Evolutionary conservation across 2,329 filamentous ascomycete genomes (phyloP), one percentile per base, ranked within the genome.

Genomic region (Domatiomyces globalis): DNA sequence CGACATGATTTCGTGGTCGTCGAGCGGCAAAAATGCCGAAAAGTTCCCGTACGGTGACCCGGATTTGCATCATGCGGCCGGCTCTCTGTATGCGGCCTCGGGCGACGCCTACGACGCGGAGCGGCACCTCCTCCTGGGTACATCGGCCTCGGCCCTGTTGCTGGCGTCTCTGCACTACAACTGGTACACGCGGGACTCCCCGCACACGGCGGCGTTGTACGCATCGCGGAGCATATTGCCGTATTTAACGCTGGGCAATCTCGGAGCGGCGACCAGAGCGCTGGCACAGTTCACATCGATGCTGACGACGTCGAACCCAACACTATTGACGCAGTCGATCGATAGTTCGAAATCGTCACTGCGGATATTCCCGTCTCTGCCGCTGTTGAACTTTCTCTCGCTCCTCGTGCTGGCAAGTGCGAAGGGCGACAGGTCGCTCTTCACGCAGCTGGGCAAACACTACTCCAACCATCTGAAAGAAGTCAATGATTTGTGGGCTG

Each of bases 81-180:
- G 92, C 48, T 82, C 80, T 29, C 73, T 95, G 44, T 95, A 87
- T 66, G 90, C 89, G n/a, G 84, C 94, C 10, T 39, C 95, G 61
- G 84, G 89, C 67, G 87, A 95, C 55, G 79, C 84, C 22, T 94
- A 95, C 73, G 89, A 95, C 54, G 92, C 94, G 12, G 94, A 98
- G 69, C 79, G 82, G 60, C 92, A 98, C 68, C 76, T 98, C 51
- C 46, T 61, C 19, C 51, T 61, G 15, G 94, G 92, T 54, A 96
- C 88, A 8, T 85, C 84, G 61, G 88, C 94, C 67, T 95, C 88
- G 0, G 78, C 89, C 39, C 82, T 87, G 60, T 76, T 85, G 9
- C 78, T 98, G 50, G 82, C 83, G 47, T 80, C 80, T 60, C 78
- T 96, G 69, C 87, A 96, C 68, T 96, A 94, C 67, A 77, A 82